These are phyloP conservation scores for Hypoxylon sp. DNA, from an alignment of 2,329 filamentous ascomycete species.

Conservation along the genomic window DNA sequence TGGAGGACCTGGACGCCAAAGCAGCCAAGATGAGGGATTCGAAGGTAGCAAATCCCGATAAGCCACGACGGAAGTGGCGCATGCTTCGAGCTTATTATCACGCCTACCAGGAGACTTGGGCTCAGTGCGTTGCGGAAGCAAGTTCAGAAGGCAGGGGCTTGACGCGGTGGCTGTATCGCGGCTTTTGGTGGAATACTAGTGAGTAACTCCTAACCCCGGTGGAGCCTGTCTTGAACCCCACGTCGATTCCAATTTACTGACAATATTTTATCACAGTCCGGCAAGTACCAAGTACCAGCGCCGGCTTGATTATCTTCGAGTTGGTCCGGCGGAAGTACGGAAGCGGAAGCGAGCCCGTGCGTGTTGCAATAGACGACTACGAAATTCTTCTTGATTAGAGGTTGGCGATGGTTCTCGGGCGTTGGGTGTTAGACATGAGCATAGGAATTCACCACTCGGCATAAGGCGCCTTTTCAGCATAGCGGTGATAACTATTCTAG, in stretches of 20 bases:
- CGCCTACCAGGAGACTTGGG: constrained; percentile 77
- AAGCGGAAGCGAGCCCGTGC: constrained; percentile 70
- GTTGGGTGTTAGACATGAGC: constrained; percentile 16
- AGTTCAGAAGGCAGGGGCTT: constrained; percentile 67
- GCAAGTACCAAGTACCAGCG: constrained; percentile 82
- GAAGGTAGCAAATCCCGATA: constrained; percentile 50
- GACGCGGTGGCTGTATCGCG: constrained; percentile 75
- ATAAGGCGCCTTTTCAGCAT: constrained; percentile 12
- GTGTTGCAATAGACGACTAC: constrained; percentile 77
- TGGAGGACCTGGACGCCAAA: constrained; percentile 78
- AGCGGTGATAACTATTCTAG: constrained; percentile 7
- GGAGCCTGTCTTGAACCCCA: background rate
- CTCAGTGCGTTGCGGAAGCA: constrained; percentile 71
- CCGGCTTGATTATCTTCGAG: constrained; percentile 84
- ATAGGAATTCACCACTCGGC: constrained; percentile 25
- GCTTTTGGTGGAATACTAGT: constrained; percentile 77
- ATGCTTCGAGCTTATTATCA: constrained; percentile 76
- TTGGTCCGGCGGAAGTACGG: constrained; percentile 80
- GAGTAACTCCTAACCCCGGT: constrained; percentile 1
- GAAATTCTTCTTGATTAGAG: constrained; percentile 72
- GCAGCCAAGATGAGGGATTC: constrained; percentile 61
- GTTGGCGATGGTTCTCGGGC: background rate
- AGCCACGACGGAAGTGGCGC: constrained; percentile 58
- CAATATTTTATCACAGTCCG: constrained; percentile 57
- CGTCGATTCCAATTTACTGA: constrained; percentile 5